Base-by-base conservation (phyloP, 2,329 filamentous ascomycete species). In the Nectriaceae sp. region DNA sequence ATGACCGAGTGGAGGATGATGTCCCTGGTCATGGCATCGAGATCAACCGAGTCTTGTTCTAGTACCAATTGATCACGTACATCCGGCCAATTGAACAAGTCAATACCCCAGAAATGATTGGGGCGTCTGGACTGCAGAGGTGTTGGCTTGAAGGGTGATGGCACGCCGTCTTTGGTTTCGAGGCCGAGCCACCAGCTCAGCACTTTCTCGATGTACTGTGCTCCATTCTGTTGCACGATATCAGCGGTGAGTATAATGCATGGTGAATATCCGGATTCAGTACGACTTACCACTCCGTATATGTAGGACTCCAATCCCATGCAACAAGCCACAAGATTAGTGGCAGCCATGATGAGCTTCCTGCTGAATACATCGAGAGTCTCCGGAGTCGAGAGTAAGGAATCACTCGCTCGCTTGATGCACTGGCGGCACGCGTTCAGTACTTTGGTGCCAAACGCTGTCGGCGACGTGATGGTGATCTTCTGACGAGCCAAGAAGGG, bases 21-120 rank as follows among this genome's bases (percentile, higher is more conserved):
- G 16, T 48, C 41, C 10, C 46, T 31, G 5, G 35, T 31, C 46
- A 48, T 40, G 20, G 46, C 35, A 13, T 48, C 46, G 2, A 48
- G 40, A 18, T 48, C 21, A 3, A 48, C 22, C 15, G 5, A 19
- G 4, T 22, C 8, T 4, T 20, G 33, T 19, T 48, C 35, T 4
- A 48, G 35, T 22, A 48, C 44, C 40, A 48, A 40, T 6, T 48
- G 46, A 18, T 48, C 46, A 19, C 46, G 18, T 18, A 48, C 44
- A 1, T 40, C 42, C 15, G 46, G 46, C 46, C 46, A 48, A n/a
- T 44, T 43, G 21, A 48, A 44, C 5, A 48, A 48, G 35, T 48
- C 46, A 3, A 48, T 48, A 5, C 43, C 40, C 36, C 39, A 31
- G 5, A 35, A 24, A 21, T 48, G 41, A 13, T 48, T 36, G 2